phyloP scores from a whole-genome alignment of 2,329 filamentous ascomycete genomes.

The Diaporthe sp. region DNA sequence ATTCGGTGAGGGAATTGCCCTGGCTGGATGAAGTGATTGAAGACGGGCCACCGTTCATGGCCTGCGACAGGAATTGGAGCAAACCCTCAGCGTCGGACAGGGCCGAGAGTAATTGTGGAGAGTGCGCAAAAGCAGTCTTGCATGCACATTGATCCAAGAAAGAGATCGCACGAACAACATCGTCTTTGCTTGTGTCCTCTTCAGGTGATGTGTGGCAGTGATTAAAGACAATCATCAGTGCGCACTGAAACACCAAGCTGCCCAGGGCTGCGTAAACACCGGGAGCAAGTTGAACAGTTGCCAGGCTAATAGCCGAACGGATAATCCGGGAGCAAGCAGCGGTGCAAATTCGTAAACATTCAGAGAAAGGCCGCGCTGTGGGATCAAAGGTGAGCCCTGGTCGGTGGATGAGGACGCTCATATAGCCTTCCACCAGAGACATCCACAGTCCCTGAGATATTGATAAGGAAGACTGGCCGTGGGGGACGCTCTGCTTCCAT shows the following conservation, averaged over 20 bases:
- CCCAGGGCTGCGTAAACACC: not conserved
- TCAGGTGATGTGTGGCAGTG: constrained; percentile 4
- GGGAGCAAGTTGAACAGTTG: not conserved
- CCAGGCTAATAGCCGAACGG: not conserved
- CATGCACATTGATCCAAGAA: not conserved
- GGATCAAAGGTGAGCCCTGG: constrained; percentile 19
- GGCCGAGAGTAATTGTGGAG: not conserved
- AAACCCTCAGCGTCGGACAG: constrained; percentile 10
- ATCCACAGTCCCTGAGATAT: not conserved
- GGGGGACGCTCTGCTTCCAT: not conserved
- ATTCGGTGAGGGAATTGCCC: too few species aligned
- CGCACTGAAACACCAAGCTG: constrained; percentile 24
- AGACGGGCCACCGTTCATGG: not conserved
- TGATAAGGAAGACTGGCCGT: not conserved
- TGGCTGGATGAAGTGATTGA: too few species aligned
- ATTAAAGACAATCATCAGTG: constrained; percentile 22
- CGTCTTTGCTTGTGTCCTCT: not conserved
- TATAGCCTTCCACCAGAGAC: constrained; percentile 1
- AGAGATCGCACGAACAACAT: not conserved
- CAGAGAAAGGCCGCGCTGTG: not conserved
- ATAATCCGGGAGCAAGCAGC: not conserved
- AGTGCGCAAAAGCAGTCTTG: not conserved
- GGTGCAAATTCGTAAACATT: constrained; percentile 19
- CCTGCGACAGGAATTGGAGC: constrained; percentile 10
- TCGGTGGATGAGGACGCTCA: constrained; percentile 21